phyloP scores from a whole-genome alignment of 78 protist genomes.

The Polysphondylium violaceum region DNA sequence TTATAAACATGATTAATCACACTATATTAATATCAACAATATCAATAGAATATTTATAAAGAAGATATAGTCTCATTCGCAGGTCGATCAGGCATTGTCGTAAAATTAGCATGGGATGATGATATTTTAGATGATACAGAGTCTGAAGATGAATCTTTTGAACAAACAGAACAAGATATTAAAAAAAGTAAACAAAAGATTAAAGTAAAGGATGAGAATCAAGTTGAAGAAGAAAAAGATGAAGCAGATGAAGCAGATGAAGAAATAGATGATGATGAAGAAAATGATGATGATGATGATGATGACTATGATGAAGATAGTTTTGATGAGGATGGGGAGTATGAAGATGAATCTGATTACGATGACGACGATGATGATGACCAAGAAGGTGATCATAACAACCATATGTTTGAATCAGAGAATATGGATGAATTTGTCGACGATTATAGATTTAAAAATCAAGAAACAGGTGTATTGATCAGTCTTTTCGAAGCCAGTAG shows the following conservation, averaged over 20 bases:
- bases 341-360: not conserved
- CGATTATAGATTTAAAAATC: conserved; percentile 24
- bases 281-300: conserved; percentile 17
- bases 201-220: not conserved
- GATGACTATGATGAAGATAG: not conserved
- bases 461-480: conserved; percentile 30
- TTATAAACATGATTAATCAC: too few species aligned
- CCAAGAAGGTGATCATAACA: not conserved
- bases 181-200: not conserved
- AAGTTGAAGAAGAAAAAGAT: conserved; percentile 1
- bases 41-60: conserved; percentile 20
- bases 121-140: conserved; percentile 27
- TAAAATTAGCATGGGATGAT: conserved; percentile 46
- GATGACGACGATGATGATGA: not conserved
- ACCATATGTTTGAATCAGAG: not conserved
- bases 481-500: not conserved
- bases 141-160: not conserved
- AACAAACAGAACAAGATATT: not conserved
- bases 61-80: conserved; percentile 40
- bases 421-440: not conserved
- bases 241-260: not conserved
- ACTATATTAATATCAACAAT: not conserved
- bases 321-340: conserved; percentile 2
- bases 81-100: conserved; percentile 39
- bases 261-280: not conserved